These are phyloP conservation scores for Gastrolobium bilobum DNA, from an alignment of 306 rosid genomes.

Conservation along the genomic window DNA sequence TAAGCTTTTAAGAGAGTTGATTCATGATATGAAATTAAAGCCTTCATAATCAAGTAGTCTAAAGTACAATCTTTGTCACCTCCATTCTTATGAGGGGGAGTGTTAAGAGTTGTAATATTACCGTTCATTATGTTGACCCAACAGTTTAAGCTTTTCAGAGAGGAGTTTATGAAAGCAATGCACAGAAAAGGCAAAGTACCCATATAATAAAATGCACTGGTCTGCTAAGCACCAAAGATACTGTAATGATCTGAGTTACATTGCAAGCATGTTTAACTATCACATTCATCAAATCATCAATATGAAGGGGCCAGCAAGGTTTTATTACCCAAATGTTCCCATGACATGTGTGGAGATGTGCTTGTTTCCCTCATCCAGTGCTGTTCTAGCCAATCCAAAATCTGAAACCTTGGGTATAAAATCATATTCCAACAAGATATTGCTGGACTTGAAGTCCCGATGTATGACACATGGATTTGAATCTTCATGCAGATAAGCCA, in stretches of 20 bases:
- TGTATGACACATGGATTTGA: constrained; percentile 97
- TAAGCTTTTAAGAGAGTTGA: background rate
- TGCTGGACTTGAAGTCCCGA: constrained; percentile 95
- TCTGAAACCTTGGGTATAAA: constrained; percentile 95
- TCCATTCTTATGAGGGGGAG: background rate
- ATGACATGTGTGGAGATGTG: constrained; percentile 98
- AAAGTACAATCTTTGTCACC: background rate
- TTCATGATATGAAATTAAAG: constrained; percentile 11
- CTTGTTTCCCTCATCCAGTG: constrained; percentile 84
- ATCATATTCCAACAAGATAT: constrained; percentile 89
- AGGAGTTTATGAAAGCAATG: background rate
- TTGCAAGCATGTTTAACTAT: constrained; percentile 41
- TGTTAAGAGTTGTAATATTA: background rate
- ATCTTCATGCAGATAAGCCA: constrained; percentile 97
- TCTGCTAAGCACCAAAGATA: constrained; percentile 4
- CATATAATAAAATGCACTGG: background rate
- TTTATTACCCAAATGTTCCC: constrained; percentile 96
- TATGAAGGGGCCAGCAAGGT: constrained; percentile 26
- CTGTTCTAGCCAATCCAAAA: constrained; percentile 97
- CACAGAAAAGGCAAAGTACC: constrained; percentile 4
- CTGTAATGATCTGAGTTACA: too few relatives aligned
- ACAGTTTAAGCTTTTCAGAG: background rate
- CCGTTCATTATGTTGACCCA: background rate
- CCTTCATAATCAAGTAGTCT: background rate
- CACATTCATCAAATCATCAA: constrained; percentile 33